These are phyloP conservation scores for Articulospora tetracladia DNA, from an alignment of 495 filamentous ascomycete genomes.

Conservation along the genomic window DNA sequence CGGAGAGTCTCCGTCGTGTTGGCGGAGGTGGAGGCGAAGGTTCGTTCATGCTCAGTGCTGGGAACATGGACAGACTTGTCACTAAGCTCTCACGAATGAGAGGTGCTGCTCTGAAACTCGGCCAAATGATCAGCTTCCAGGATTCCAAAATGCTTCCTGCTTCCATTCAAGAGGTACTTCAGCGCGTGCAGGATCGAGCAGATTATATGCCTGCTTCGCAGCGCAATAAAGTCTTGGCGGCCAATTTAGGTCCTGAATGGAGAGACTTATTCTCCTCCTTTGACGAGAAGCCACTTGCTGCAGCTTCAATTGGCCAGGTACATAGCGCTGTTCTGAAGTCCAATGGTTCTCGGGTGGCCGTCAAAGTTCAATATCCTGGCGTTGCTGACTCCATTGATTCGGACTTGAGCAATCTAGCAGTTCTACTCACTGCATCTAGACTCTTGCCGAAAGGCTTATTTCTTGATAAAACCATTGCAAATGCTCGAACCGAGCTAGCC, in stretches of 20 bases:
- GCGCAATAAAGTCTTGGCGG: slow-evolving; percentile 73
- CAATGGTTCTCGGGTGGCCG: slow-evolving; percentile 72
- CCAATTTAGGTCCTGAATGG: slow-evolving; percentile 83
- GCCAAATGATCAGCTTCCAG: slow-evolving; percentile 97
- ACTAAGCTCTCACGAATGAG: slow-evolving; percentile 92
- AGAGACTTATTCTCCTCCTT: slow-evolving; percentile 78
- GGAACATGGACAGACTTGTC: slow-evolving; percentile 89
- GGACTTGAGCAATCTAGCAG: slow-evolving; percentile 85
- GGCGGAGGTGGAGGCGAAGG: slow-evolving; percentile 51
- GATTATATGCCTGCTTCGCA: slow-evolving; percentile 98
- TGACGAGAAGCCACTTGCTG: slow-evolving; percentile 88
- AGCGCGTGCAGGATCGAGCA: slow-evolving; percentile 92
- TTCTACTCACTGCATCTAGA: slow-evolving; percentile 84
- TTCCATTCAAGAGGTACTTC: slow-evolving; percentile 79
- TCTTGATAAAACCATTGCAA: slow-evolving; percentile 95
- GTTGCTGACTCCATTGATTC: slow-evolving; percentile 94
- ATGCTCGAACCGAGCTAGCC: slow-evolving; percentile 85
- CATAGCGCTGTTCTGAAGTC: slow-evolving; percentile 80
- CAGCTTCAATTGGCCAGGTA: slow-evolving; percentile 97
- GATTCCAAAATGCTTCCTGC: slow-evolving; percentile 93
- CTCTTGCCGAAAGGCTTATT: slow-evolving; percentile 89
- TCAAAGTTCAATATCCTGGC: slow-evolving; percentile 98
- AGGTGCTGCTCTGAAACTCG: slow-evolving; percentile 95
- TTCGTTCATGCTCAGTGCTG: slow-evolving; percentile 82
- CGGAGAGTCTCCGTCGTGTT: slow-evolving; percentile 73